These are phyloP conservation scores for Podila verticillata DNA, from an alignment of 192 early-diverging fungal species.

Conservation along the genomic window DNA sequence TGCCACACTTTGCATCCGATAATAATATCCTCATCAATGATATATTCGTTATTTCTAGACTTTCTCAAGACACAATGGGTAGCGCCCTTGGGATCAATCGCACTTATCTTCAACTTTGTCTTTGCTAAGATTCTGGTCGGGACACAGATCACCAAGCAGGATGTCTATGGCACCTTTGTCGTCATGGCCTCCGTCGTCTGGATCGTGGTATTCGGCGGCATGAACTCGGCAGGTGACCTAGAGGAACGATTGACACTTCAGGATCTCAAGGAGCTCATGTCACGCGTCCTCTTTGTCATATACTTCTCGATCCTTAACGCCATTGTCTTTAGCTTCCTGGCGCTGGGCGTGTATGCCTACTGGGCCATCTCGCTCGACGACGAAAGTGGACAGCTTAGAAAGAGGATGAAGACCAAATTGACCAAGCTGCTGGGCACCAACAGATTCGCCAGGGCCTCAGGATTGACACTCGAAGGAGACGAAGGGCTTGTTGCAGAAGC, in stretches of 20 bases:
- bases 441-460: slow-evolving; percentile 39
- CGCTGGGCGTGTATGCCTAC: slow-evolving; percentile 57
- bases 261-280: slow-evolving; percentile 57
- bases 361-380: slow-evolving; percentile 52
- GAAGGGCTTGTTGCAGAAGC: slow-evolving; percentile 22
- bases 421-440: slow-evolving; percentile 31
- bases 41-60: slow-evolving; percentile 43
- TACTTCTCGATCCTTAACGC: slow-evolving; percentile 63
- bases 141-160: slow-evolving; percentile 61
- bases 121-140: slow-evolving; percentile 67
- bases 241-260: slow-evolving; percentile 57
- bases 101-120: slow-evolving; percentile 69
- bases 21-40: too few species aligned
- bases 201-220: slow-evolving; percentile 67
- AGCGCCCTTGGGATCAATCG: slow-evolving; percentile 62
- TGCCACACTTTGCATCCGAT: too few species aligned
- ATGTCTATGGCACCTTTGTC: slow-evolving; percentile 64
- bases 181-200: slow-evolving; percentile 65
- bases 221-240: slow-evolving; percentile 60
- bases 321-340: slow-evolving; percentile 47
- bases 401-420: slow-evolving; percentile 30
- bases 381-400: slow-evolving; percentile 31
- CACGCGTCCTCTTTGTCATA: slow-evolving; percentile 57
- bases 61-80: slow-evolving; percentile 72
- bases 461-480: slow-evolving; percentile 42